Percentiles rank a stretch among this genome's conserved stretches.
Evolutionary conservation across 1,284 basidiomycete species (phyloP).

Genomic region (Cutaneotrichosporon sp.): DNA sequence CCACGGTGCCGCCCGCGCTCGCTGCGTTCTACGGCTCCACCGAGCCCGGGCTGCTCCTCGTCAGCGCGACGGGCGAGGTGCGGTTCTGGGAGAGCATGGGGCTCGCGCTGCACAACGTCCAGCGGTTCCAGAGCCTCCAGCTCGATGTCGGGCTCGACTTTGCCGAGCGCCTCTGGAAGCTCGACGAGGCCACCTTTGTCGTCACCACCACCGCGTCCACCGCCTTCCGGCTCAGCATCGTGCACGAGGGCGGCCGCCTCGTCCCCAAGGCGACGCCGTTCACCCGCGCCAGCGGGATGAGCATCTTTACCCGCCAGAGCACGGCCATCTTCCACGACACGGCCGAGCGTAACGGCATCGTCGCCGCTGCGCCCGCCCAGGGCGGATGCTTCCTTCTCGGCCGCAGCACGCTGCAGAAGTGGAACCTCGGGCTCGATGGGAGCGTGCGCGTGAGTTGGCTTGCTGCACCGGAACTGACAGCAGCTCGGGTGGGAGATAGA

Average conservation of each 20-base stretch:
- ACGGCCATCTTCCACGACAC: slow-evolving; percentile 33
- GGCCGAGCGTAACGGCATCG: slow-evolving; percentile 38
- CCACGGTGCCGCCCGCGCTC: slow-evolving; percentile 38
- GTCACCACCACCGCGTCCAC: slow-evolving; percentile 49
- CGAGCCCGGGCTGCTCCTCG: slow-evolving; percentile 55
- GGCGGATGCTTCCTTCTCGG: slow-evolving; percentile 39
- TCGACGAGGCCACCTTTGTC: slow-evolving; percentile 46
- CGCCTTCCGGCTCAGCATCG: slow-evolving; percentile 46
- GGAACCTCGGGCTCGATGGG: slow-evolving; percentile 37
- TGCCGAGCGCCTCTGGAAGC: slow-evolving; percentile 43
- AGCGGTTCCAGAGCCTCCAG: slow-evolving; percentile 33
- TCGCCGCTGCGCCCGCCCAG: slow-evolving; percentile 25
- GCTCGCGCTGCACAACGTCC: slow-evolving; percentile 49
- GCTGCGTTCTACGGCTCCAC: slow-evolving; percentile 38
- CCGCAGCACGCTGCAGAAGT: slow-evolving; percentile 42
- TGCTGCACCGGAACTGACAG: neutral
- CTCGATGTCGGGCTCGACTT: slow-evolving; percentile 49
- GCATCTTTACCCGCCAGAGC: slow-evolving; percentile 43
- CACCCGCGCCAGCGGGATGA: slow-evolving; percentile 44
- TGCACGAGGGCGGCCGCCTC: slow-evolving; percentile 40
- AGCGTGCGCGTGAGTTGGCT: slow-evolving; percentile 29
- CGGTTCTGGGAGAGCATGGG: slow-evolving; percentile 54
- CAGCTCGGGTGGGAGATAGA: slow-evolving; percentile 44
- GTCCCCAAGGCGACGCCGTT: slow-evolving; percentile 38
- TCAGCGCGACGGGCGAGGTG: slow-evolving; percentile 49